Evolutionary conservation across 495 filamentous ascomycete genomes (phyloP).

Genomic region (Penicillium pancosmium): DNA sequence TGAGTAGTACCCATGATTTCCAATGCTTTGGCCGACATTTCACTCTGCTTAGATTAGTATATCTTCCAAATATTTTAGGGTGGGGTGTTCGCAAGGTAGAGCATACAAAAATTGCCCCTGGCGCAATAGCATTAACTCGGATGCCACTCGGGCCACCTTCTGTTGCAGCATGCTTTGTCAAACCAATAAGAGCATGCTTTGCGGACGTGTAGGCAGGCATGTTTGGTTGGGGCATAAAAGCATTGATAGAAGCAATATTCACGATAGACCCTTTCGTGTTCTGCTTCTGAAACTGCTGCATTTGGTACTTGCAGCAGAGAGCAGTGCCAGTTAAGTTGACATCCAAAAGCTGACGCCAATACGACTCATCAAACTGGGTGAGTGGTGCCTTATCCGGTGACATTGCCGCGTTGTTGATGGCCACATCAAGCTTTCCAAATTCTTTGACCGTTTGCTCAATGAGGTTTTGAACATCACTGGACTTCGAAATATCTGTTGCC

Average conservation of each 20-base stretch:
- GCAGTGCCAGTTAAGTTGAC: slow-evolving; percentile 22
- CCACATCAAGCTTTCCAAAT: slow-evolving; percentile 25
- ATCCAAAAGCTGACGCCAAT: slow-evolving; percentile 14
- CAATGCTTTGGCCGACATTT: slow-evolving; percentile 25
- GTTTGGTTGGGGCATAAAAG: slow-evolving; percentile 24
- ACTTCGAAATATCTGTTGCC: slow-evolving; percentile 24
- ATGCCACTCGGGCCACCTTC: slow-evolving; percentile 21
- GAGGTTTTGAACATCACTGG: slow-evolving; percentile 17
- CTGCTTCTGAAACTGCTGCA: slow-evolving; percentile 28
- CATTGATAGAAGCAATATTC: slow-evolving; percentile 43
- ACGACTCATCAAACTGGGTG: slow-evolving; percentile 14
- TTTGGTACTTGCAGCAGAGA: slow-evolving; percentile 19
- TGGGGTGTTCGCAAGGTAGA: background rate
- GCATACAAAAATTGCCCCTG: slow-evolving; percentile 16
- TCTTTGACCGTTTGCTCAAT: slow-evolving; percentile 13
- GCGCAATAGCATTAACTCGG: slow-evolving; percentile 29
- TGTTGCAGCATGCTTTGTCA: slow-evolving; percentile 40
- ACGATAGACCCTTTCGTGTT: slow-evolving; percentile 41
- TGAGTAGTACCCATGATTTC: slow-evolving; percentile 5
- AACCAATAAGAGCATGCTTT: slow-evolving; percentile 49
- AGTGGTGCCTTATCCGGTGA: slow-evolving; percentile 9
- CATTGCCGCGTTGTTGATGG: slow-evolving; percentile 27
- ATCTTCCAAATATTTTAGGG: too few relatives aligned
- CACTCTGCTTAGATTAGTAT: slow-evolving; percentile 18
- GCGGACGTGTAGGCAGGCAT: slow-evolving; percentile 40